Percentiles rank a stretch among this genome's conserved stretches.
phyloP scores from a whole-genome alignment of 768 basidiomycete genomes.

The Amanita muscaria region DNA sequence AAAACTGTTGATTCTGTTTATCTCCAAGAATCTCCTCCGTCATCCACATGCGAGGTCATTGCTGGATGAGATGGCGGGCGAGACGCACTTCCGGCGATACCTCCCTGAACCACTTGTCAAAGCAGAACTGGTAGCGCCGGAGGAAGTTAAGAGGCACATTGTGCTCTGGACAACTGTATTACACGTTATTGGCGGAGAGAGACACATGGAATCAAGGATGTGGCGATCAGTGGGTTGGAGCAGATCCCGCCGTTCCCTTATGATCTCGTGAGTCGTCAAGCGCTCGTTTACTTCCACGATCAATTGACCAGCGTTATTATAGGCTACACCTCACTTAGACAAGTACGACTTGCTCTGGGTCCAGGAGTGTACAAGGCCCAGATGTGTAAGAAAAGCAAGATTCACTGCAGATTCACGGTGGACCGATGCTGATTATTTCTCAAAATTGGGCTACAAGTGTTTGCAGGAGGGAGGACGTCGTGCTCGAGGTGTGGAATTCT shows the following conservation, averaged over 20 bases:
- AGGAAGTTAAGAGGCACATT: slow-evolving; percentile 85
- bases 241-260: slow-evolving; percentile 98
- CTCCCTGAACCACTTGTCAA: slow-evolving; percentile 77
- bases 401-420: too few species aligned
- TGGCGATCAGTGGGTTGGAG: slow-evolving; percentile 91
- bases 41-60: slow-evolving; percentile 88
- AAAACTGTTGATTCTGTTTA: slow-evolving; percentile 95
- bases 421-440: too few species aligned
- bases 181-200: slow-evolving; percentile 84
- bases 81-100: slow-evolving; percentile 90
- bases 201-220: slow-evolving; percentile 81
- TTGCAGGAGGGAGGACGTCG: too few species aligned
- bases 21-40: slow-evolving; percentile 93
- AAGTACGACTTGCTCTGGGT: slow-evolving; percentile 91
- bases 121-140: slow-evolving; percentile 54
- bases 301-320: slow-evolving; percentile 5
- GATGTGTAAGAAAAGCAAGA: too few species aligned
- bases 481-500: too few species aligned
- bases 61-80: slow-evolving; percentile 80
- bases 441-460: too few species aligned
- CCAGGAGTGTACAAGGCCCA: too few species aligned
- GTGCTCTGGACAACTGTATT: slow-evolving; percentile 93
- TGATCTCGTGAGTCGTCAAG: slow-evolving; percentile 62
- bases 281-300: too few species aligned
- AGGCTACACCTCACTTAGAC: slow-evolving; percentile 92